These are phyloP conservation scores for Discostella pseudostelligera DNA, from an alignment of 108 stramenopile genomes.

Conservation along the genomic window DNA sequence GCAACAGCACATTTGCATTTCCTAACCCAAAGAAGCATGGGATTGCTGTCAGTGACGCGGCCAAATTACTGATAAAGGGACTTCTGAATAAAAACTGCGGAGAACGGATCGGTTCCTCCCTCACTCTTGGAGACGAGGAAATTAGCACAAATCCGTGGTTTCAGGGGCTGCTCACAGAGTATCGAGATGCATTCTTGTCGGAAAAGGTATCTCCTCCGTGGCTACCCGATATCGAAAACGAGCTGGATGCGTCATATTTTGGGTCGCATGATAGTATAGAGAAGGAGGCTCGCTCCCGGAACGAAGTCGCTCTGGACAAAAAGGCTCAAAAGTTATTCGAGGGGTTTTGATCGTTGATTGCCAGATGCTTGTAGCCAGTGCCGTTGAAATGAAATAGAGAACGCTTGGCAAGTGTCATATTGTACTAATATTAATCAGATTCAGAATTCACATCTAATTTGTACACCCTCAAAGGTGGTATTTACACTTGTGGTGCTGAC, in stretches of 20 bases:
- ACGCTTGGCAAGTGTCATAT: too few relatives aligned
- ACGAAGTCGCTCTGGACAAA: constrained; percentile 21
- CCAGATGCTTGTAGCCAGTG: not conserved
- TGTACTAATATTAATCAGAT: too few relatives aligned
- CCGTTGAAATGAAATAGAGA: too few relatives aligned
- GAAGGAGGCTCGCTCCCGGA: constrained; percentile 21
- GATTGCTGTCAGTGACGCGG: constrained; percentile 22
- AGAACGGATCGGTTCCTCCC: constrained; percentile 34
- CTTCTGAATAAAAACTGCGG: constrained; percentile 26
- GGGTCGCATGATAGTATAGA: constrained; percentile 35
- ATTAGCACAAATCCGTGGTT: constrained; percentile 41
- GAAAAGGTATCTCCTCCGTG: constrained; percentile 37
- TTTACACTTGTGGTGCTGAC: too few relatives aligned
- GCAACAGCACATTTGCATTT: constrained; percentile 49
- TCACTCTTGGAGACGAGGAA: constrained; percentile 37
- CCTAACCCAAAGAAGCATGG: constrained; percentile 43
- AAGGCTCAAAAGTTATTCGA: constrained; percentile 36
- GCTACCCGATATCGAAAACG: constrained; percentile 40
- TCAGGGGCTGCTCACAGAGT: constrained; percentile 41
- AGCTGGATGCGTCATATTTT: constrained; percentile 45
- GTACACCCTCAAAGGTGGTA: too few relatives aligned
- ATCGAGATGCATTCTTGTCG: constrained; percentile 14
- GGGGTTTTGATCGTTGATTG: constrained; percentile 25
- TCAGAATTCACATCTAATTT: too few relatives aligned
- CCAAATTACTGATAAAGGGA: constrained; percentile 27